Evolutionary conservation across 2,329 filamentous ascomycete species (phyloP), one percentile per base, ranked within the genome.

Genomic region (Stachybotrys chartarum): DNA sequence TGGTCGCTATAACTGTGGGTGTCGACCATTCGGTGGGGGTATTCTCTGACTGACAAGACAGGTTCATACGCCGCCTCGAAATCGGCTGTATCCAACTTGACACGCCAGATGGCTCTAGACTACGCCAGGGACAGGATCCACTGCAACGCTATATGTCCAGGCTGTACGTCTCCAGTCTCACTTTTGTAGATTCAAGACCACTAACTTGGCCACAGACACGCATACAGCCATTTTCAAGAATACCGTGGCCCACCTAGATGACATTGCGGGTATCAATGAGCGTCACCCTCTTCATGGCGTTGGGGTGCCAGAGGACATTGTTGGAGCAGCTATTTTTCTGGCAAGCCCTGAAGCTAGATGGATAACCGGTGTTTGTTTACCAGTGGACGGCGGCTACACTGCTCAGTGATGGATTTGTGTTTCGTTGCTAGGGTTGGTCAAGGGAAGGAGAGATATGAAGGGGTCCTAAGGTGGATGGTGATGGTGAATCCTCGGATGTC

Each of bases 91-190:
- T 67, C 74, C 3, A 76, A 75, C n/a, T 57, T 82, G 5, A 83
- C 79, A 0, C 70, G 73, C 39, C 66, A 73, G 8, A 69, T 78
- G 0, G 78, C 78, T 0, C 57, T 78, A 42, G 80, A 83, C 46
- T 80, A 78, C 58, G 79, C 75, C 0, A 62, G 63, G 1, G 62
- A 75, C 11, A 66, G 71, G 0, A 79, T 83, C 30, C 79, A 82
- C 57, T 72, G 75, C 39, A 82, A 82, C 59, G 77, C 78, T 0
- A 70, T 83, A 6, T 80, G 78, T 54, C 80, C 80, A 5, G 80
- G 80, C 6, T 82, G 59, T 7, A 39, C 35, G 35, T 39, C 7
- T 39, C 35, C 12, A 39, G 35, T 39, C 35, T 12, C 35, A 12
- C 7, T 7, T 7, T 12, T n/a, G 35, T 39, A 7, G 12, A 7